Conservation (phyloP, 75 land plant species). For the Azolla pinnata region DNA sequence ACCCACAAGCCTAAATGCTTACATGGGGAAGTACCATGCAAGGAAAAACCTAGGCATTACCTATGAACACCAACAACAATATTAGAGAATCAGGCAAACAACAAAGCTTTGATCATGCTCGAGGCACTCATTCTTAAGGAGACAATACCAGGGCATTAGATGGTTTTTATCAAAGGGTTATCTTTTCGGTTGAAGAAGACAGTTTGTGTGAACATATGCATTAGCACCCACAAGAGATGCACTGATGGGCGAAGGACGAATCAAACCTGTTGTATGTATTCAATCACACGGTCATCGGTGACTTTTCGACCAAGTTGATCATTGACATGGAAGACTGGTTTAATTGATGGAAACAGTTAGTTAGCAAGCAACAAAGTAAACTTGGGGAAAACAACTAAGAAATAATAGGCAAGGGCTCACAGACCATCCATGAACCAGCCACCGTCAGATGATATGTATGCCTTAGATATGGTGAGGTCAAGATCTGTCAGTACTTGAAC, state of each 20-base stretch:
- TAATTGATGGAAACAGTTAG: no score
- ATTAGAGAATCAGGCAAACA: background rate
- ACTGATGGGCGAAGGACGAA: background rate
- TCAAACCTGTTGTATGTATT: conserved; percentile 53
- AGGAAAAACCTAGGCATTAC: background rate
- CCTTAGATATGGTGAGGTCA: conserved; percentile 64
- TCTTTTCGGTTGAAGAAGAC: background rate
- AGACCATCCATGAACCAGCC: conserved; percentile 99
- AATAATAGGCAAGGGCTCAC: background rate
- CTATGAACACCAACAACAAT: background rate
- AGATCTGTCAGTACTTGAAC: conserved; percentile 85
- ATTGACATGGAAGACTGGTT: conserved; percentile 89
- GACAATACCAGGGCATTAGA: background rate
- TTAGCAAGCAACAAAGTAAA: no score
- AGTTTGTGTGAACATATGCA: background rate
- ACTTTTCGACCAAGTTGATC: conserved; percentile 65
- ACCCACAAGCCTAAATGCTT: no score
- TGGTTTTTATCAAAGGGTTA: background rate
- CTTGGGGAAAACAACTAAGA: background rate
- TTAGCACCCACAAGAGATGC: background rate
- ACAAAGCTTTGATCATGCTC: background rate
- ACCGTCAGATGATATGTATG: conserved; percentile 93
- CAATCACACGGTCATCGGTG: conserved; percentile 40
- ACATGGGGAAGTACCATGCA: background rate
- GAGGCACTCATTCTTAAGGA: background rate